These are phyloP conservation scores for Colletotrichum salicis DNA, from an alignment of 2,329 filamentous ascomycete species.

Conservation along the genomic window DNA sequence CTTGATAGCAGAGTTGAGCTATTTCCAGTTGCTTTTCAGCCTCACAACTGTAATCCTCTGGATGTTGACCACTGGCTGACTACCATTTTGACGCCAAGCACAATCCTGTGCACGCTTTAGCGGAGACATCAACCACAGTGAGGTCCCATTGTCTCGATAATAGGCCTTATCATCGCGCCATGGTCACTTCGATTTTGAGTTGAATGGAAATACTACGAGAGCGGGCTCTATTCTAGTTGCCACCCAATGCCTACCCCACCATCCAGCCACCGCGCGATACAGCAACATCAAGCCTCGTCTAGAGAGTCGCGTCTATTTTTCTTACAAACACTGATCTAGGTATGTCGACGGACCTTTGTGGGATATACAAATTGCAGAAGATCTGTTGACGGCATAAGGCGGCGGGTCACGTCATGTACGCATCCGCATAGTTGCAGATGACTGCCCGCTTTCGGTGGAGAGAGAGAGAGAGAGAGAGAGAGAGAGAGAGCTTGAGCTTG, in stretches of 20 bases:
- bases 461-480: too few species aligned
- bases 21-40: neutral
- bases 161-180: neutral
- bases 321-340: too few species aligned
- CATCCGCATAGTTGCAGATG: conserved; percentile 1
- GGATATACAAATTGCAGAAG: too few species aligned
- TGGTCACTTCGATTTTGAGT: neutral
- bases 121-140: neutral
- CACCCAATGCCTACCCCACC: neutral
- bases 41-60: neutral
- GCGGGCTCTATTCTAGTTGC: neutral
- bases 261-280: neutral
- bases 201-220: neutral
- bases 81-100: neutral
- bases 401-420: neutral
- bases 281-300: neutral
- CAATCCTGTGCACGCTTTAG: neutral
- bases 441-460: neutral
- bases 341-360: neutral
- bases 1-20: neutral
- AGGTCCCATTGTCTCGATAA: neutral
- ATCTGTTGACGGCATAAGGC: neutral
- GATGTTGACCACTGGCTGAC: neutral
- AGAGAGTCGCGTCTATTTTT: too few species aligned
- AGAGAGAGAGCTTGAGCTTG: neutral